A percentile compares a stretch with the other conserved stretches of the same genome.
These are phyloP conservation scores for Tetrapisispora namnaoensis DNA, from an alignment of 805 yeast species.

Conservation along the genomic window DNA sequence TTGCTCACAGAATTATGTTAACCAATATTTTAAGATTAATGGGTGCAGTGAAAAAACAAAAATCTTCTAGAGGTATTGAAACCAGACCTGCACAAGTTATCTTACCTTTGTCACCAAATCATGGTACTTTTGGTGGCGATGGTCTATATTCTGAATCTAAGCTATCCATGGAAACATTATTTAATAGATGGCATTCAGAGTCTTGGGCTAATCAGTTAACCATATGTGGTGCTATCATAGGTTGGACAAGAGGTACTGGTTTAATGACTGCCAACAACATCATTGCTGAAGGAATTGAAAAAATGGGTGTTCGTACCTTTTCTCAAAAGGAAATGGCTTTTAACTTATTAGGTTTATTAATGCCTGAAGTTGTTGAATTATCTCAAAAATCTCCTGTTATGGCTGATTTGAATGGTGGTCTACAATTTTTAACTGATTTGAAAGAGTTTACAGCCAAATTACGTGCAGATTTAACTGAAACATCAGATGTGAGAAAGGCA, in stretches of 20 bases:
- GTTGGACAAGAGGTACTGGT: constrained; percentile 99
- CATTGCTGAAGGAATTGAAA: constrained; percentile 95
- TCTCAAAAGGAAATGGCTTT: constrained; percentile 99
- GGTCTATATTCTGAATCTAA: constrained; percentile 98
- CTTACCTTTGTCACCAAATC: constrained; percentile 96
- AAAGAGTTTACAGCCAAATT: constrained; percentile 76
- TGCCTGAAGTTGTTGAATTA: constrained; percentile 71
- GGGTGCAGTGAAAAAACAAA: constrained; percentile 82
- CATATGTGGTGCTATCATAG: constrained; percentile 95
- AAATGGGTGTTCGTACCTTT: constrained; percentile 93
- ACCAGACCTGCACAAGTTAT: constrained; percentile 98
- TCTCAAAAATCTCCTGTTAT: constrained; percentile 91
- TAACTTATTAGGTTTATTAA: constrained; percentile 88
- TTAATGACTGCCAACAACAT: constrained; percentile 95
- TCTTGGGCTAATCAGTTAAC: constrained; percentile 93
- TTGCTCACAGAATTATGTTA: constrained; percentile 97
- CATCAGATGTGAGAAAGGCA: constrained; percentile 89
- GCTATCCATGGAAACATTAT: constrained; percentile 86
- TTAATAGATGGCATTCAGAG: constrained; percentile 98
- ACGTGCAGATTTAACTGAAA: constrained; percentile 62
- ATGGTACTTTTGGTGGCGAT: constrained; percentile 97
- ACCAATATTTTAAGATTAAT: constrained; percentile 87
- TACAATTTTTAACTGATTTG: constrained; percentile 85
- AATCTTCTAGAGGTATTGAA: constrained; percentile 63
- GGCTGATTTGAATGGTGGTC: constrained; percentile 99